These are phyloP conservation scores for Tuber melanosporum DNA, from an alignment of 495 filamentous ascomycete genomes.

Conservation along the genomic window DNA sequence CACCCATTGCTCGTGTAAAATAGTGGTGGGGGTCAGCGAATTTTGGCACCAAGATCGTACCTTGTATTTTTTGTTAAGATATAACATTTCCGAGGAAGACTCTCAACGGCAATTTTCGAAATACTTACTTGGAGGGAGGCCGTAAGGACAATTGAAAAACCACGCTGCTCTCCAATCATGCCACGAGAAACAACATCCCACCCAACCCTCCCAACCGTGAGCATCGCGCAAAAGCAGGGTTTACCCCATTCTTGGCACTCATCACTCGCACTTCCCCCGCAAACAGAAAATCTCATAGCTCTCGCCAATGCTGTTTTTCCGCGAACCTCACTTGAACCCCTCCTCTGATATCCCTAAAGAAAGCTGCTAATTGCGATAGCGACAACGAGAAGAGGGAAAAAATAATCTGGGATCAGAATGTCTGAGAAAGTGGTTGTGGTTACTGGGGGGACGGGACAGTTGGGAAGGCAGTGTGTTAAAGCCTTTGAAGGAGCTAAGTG, in stretches of 20 bases:
- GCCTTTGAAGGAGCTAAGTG: conserved; percentile 65
- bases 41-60: background rate
- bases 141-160: background rate
- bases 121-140: background rate
- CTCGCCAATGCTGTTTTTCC: background rate
- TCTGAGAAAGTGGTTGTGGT: conserved; percentile 58
- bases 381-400: background rate
- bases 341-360: background rate
- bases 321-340: background rate
- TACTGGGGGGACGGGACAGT: conserved; percentile 77
- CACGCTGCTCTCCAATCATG: background rate
- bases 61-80: background rate
- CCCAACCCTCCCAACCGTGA: background rate
- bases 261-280: background rate
- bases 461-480: conserved; percentile 67
- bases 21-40: too few species aligned
- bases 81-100: background rate
- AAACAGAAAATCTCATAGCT: background rate
- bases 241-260: background rate
- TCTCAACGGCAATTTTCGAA: background rate
- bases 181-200: background rate
- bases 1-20: too few species aligned
- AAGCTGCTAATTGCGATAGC: background rate
- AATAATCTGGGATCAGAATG: conserved; percentile 44
- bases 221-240: background rate